Percentiles rank a stretch among this genome's conserved stretches.
phyloP scores from a whole-genome alignment of 306 rosid genomes.

The Quercus wislizeni region DNA sequence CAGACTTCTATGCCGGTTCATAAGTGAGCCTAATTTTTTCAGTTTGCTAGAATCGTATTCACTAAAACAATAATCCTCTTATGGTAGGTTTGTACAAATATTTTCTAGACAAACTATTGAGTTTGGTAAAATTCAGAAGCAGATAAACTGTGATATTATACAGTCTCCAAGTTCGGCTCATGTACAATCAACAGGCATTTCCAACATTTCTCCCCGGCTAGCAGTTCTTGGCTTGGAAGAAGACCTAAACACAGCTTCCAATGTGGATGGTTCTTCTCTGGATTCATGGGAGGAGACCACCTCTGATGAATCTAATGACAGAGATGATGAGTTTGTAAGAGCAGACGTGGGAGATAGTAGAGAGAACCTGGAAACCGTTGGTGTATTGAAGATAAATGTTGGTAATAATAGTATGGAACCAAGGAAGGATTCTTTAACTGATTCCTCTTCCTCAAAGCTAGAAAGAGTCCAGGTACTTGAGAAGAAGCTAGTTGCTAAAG shows the following conservation, averaged over 20 bases:
- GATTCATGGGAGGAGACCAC: conserved; percentile 32
- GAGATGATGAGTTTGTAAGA: conserved; percentile 21
- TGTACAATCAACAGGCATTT: conserved; percentile 14
- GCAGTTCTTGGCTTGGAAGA: conserved; percentile 28
- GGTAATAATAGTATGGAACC: conserved; percentile 26
- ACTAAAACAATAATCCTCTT: background rate
- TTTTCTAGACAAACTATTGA: conserved; percentile 50
- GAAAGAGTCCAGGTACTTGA: conserved; percentile 24
- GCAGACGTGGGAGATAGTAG: conserved; percentile 27
- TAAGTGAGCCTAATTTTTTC: conserved; percentile 7
- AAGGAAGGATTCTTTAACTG: conserved; percentile 20
- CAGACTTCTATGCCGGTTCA: background rate
- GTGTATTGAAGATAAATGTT: conserved; percentile 20
- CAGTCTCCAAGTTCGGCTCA: conserved; percentile 29
- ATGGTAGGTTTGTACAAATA: conserved; percentile 59
- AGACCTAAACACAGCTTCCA: conserved; percentile 17
- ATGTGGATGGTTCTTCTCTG: conserved; percentile 22
- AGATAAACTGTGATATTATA: conserved; percentile 66
- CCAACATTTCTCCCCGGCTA: conserved; percentile 12
- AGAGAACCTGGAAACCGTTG: conserved; percentile 28
- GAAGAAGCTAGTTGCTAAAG: conserved; percentile 30
- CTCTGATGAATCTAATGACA: conserved; percentile 38
- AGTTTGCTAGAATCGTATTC: conserved; percentile 2
- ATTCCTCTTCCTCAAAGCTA: conserved; percentile 27
- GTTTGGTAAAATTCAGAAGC: conserved; percentile 80